These are phyloP conservation scores for Clohesyomyces aquaticus DNA, from an alignment of 495 filamentous ascomycete genomes.

Conservation along the genomic window DNA sequence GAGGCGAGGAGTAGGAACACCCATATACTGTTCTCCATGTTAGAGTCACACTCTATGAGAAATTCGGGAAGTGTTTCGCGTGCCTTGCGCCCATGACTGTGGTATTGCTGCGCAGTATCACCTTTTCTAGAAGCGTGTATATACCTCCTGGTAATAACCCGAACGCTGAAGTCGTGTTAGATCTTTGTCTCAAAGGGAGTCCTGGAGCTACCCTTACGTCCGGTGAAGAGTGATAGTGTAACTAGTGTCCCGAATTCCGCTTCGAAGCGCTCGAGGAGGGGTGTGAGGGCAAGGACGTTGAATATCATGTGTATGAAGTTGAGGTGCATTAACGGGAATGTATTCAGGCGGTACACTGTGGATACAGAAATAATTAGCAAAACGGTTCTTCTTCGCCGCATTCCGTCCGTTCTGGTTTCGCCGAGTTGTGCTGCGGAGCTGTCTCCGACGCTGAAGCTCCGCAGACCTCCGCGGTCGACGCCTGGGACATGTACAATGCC, in stretches of 20 bases:
- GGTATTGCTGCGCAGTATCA: slow-evolving; percentile 40
- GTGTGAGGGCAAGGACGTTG: slow-evolving; percentile 77
- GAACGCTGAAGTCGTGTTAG: slow-evolving; percentile 40
- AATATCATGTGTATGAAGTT: slow-evolving; percentile 78
- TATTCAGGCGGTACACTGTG: slow-evolving; percentile 89
- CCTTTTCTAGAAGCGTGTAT: slow-evolving; percentile 45
- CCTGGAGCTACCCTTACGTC: slow-evolving; percentile 66
- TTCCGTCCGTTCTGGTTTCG: no score
- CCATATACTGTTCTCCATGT: slow-evolving; percentile 71
- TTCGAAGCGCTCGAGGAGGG: slow-evolving; percentile 90
- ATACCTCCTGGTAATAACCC: slow-evolving; percentile 45
- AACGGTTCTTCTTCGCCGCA: no score
- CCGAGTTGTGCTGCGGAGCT: no score
- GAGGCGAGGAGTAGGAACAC: slow-evolving; percentile 83
- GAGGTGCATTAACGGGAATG: slow-evolving; percentile 85
- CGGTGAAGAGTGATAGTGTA: slow-evolving; percentile 79
- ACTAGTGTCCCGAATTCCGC: slow-evolving; percentile 90
- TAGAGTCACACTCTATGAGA: background rate
- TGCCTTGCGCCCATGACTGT: slow-evolving; percentile 83
- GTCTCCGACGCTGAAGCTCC: no score
- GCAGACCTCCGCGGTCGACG: no score
- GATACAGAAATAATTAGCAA: slow-evolving; percentile 34
- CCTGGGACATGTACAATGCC: no score
- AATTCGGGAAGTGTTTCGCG: no score
- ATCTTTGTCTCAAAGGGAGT: slow-evolving; percentile 3